These are phyloP conservation scores for Pyracantha coccinea DNA, from an alignment of 331 rosid genomes.

Conservation along the genomic window DNA sequence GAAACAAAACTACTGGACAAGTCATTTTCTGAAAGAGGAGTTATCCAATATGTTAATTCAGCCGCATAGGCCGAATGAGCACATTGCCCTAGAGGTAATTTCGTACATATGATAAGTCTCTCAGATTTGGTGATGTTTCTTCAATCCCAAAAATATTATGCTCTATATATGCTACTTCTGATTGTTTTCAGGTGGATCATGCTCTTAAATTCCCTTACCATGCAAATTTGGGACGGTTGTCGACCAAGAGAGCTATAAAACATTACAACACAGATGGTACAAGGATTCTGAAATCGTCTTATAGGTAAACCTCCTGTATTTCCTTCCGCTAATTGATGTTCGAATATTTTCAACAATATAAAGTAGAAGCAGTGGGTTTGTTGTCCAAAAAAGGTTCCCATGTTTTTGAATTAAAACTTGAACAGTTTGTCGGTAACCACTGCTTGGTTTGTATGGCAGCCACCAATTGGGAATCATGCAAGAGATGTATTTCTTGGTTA, in stretches of 20 bases:
- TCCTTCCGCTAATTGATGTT: slow-evolving; percentile 1
- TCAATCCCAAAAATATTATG: not conserved
- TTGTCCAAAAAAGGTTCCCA: no score
- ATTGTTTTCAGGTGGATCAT: slow-evolving; percentile 31
- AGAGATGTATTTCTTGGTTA: no score
- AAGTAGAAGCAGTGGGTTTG: no score
- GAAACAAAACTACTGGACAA: slow-evolving; percentile 46
- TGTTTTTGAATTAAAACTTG: no score
- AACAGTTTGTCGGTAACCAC: no score
- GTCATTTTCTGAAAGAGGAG: slow-evolving; percentile 36
- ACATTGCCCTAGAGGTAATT: slow-evolving; percentile 55
- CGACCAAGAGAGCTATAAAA: slow-evolving; percentile 48
- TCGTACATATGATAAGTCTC: not conserved
- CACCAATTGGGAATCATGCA: no score
- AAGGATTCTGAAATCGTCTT: slow-evolving; percentile 58
- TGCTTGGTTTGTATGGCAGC: no score
- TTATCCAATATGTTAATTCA: slow-evolving; percentile 9
- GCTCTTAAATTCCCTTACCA: slow-evolving; percentile 47
- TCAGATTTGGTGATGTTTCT: not conserved
- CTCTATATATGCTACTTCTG: slow-evolving; percentile 2
- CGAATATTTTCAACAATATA: no score
- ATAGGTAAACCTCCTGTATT: slow-evolving; percentile 29
- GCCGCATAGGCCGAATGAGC: slow-evolving; percentile 16
- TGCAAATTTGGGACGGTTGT: slow-evolving; percentile 54
- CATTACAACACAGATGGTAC: slow-evolving; percentile 35